Conservation (phyloP, 2,329 filamentous ascomycete species). For the Alternaria viburni region DNA sequence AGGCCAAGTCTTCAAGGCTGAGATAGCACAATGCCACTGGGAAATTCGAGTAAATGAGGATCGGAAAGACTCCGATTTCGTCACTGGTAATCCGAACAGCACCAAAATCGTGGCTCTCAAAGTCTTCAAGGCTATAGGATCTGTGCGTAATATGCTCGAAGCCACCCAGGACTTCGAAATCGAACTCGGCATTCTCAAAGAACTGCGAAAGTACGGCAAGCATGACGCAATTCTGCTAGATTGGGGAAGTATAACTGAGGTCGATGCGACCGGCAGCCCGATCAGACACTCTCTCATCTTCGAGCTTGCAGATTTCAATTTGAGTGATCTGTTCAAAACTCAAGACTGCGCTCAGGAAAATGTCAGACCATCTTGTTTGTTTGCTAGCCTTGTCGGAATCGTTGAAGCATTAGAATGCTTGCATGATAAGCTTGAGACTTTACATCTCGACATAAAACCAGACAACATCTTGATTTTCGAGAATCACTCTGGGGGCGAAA, state of each 20-base stretch:
- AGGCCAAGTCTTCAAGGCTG: neutral
- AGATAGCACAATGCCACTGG: neutral
- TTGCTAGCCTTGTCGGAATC: neutral
- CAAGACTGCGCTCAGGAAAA: neutral
- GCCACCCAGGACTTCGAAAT: neutral
- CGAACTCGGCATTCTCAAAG: neutral
- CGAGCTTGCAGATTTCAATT: neutral
- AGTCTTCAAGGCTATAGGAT: neutral
- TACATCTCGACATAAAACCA: neutral
- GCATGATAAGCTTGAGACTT: neutral
- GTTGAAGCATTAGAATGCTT: neutral
- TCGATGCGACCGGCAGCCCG: neutral
- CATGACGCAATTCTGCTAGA: neutral
- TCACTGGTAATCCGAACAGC: neutral
- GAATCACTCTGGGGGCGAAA: accelerated
- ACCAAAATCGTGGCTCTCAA: neutral
- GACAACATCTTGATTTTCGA: neutral
- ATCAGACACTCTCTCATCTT: neutral
- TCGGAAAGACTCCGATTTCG: accelerated
- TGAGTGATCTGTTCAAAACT: neutral
- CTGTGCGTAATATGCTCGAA: neutral
- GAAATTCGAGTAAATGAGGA: neutral
- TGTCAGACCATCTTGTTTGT: too few species aligned
- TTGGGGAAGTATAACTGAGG: neutral
- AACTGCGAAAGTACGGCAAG: neutral